Percentiles rank a stretch among this genome's conserved stretches.
Conservation (phyloP, 108 stramenopile species). For the Bacterosira constricta region DNA sequence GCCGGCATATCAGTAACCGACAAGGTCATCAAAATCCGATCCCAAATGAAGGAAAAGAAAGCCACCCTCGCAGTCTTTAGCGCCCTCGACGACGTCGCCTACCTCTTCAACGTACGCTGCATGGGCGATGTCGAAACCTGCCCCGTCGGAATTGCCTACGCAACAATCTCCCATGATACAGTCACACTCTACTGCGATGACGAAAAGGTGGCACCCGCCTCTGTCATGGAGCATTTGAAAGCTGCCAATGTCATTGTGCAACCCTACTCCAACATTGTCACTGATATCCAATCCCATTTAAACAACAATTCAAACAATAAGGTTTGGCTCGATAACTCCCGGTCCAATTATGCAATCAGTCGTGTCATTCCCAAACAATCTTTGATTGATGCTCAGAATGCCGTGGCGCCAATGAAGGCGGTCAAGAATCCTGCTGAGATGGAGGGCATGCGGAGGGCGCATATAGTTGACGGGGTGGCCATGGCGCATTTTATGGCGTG, state of each 20-base stretch:
- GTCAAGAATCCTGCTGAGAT: constrained; percentile 93
- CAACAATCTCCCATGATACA: constrained; percentile 71
- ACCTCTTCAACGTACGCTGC: constrained; percentile 92
- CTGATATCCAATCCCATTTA: constrained; percentile 63
- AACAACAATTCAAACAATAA: constrained; percentile 43
- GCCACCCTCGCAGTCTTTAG: constrained; percentile 88
- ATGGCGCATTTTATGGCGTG: constrained; percentile 92
- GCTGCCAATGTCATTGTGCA: constrained; percentile 57
- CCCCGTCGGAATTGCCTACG: constrained; percentile 94
- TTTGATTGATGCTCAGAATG: constrained; percentile 74
- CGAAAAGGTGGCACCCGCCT: constrained; percentile 58
- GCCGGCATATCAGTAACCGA: constrained; percentile 82
- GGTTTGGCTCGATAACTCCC: constrained; percentile 73
- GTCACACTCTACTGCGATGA: constrained; percentile 78
- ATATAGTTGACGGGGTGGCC: constrained; percentile 95
- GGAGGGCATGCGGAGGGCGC: constrained; percentile 90
- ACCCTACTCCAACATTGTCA: constrained; percentile 71
- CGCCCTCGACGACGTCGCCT: constrained; percentile 95
- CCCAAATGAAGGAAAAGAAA: constrained; percentile 73
- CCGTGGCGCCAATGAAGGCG: constrained; percentile 92
- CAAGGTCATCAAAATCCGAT: constrained; percentile 79
- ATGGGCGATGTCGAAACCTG: constrained; percentile 89
- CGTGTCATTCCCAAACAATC: constrained; percentile 57
- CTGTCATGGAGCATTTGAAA: constrained; percentile 64
- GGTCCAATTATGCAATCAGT: constrained; percentile 67